These are phyloP conservation scores for Pythium sp. DNA, from an alignment of 352 stramenopile genomes.

Conservation along the genomic window DNA sequence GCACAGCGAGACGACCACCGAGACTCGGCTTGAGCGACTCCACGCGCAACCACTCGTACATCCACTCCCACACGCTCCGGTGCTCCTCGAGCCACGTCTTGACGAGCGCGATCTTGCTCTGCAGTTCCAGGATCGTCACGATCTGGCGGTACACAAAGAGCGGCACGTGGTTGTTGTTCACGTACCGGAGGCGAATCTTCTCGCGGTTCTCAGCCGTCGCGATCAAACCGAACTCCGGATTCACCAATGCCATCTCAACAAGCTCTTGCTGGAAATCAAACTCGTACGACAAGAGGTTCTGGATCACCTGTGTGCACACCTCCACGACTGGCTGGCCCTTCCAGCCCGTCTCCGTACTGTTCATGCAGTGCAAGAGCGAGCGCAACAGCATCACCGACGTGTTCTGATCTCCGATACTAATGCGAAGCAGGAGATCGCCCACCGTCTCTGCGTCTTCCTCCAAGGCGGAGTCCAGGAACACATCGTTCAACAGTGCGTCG, in stretches of 20 bases:
- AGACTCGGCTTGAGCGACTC: slow-evolving; percentile 81
- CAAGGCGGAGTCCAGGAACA: slow-evolving; percentile 84
- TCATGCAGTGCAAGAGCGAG: slow-evolving; percentile 73
- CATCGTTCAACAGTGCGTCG: slow-evolving; percentile 62
- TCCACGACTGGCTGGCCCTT: slow-evolving; percentile 85
- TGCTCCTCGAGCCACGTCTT: slow-evolving; percentile 54
- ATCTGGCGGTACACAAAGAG: slow-evolving; percentile 84
- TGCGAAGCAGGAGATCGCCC: slow-evolving; percentile 63
- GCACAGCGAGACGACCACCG: slow-evolving; percentile 54
- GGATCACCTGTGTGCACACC: slow-evolving; percentile 56
- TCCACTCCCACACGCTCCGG: slow-evolving; percentile 69
- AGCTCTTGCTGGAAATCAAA: slow-evolving; percentile 59
- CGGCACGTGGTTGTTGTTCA: slow-evolving; percentile 65
- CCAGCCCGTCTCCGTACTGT: slow-evolving; percentile 82
- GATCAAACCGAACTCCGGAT: slow-evolving; percentile 69
- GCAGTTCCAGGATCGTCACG: slow-evolving; percentile 62
- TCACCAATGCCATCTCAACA: slow-evolving; percentile 62
- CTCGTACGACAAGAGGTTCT: slow-evolving; percentile 62
- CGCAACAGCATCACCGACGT: slow-evolving; percentile 64
- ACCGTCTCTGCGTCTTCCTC: slow-evolving; percentile 86
- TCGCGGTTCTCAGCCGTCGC: slow-evolving; percentile 64
- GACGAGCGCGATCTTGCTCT: slow-evolving; percentile 57
- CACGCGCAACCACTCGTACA: slow-evolving; percentile 86
- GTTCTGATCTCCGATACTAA: slow-evolving; percentile 57
- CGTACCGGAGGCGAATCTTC: slow-evolving; percentile 58